Conservation (phyloP, 2,329 filamentous ascomycete species). For the Fusarium oligoseptatum region DNA sequence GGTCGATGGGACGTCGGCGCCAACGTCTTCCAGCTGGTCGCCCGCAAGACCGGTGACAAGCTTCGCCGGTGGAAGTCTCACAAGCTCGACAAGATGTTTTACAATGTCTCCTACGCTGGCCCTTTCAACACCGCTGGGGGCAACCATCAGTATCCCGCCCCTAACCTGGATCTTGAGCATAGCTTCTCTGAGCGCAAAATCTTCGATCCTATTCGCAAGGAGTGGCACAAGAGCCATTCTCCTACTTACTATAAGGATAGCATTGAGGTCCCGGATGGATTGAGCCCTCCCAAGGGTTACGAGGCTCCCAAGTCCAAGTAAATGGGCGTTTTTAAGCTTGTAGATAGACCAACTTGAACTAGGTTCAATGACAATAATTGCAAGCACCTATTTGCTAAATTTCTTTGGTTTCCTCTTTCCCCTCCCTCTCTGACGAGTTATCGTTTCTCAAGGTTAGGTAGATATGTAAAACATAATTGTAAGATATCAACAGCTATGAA, state of each 20-base stretch:
- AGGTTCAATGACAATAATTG: neutral
- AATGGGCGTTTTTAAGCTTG: neutral
- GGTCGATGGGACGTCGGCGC: slow-evolving; percentile 80
- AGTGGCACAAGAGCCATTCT: slow-evolving; percentile 54
- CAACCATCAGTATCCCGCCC: slow-evolving; percentile 54
- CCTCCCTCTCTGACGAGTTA: neutral
- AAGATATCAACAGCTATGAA: neutral
- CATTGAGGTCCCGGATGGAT: slow-evolving; percentile 57
- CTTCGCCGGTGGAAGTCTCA: slow-evolving; percentile 55
- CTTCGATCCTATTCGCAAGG: slow-evolving; percentile 54
- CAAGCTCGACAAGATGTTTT: slow-evolving; percentile 58
- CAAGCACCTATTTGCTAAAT: neutral
- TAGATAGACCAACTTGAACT: neutral
- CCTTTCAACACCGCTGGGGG: slow-evolving; percentile 55
- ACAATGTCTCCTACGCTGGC: slow-evolving; percentile 69
- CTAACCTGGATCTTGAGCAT: slow-evolving; percentile 54
- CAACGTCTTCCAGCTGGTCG: slow-evolving; percentile 75
- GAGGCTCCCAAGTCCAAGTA: slow-evolving; percentile 37
- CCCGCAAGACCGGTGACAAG: slow-evolving; percentile 70
- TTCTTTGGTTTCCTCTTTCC: neutral
- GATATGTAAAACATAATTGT: neutral
- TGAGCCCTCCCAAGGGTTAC: slow-evolving; percentile 58
- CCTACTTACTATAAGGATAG: slow-evolving; percentile 59
- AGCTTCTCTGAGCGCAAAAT: slow-evolving; percentile 52
- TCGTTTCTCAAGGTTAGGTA: neutral